Evolutionary conservation across 1,284 basidiomycete species (phyloP), one percentile per base, ranked within the genome.

Genomic region (Ganoderma resinaceum): DNA sequence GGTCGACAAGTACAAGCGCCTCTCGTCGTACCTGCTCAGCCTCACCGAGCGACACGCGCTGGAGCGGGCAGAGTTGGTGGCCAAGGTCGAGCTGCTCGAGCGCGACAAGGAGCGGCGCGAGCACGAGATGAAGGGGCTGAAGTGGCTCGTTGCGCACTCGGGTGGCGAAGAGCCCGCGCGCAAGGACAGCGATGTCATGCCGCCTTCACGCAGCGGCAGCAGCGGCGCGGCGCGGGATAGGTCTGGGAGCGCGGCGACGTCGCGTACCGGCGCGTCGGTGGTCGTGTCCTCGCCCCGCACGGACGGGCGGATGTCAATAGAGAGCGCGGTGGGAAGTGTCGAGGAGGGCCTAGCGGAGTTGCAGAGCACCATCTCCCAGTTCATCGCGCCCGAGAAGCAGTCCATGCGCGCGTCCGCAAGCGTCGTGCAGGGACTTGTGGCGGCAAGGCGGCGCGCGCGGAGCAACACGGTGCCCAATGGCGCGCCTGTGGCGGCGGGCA

Each of bases 121-220:
- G 71, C 76, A 80, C 66, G 86, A 86, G 75, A 82, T 87, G 60
- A 82, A 82, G 63, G 85, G 86, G 23, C 76, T 86, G 49, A 80
- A 82, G 40, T 86, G 83, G 82, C 80, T 86, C 23, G 80, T 86
- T 60, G 79, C 62, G 66, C 81, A 86, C 69, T 70, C 76, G 31
- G 70, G 61, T 49, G 58, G 38, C 52, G 62, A 20, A 33, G 62
- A n/a, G 49, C 69, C 71, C 1, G 63, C 68, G 31, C 64, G 71
- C 7, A 66, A 70, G 62, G 70, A 69, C 33, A 71, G 70, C 70
- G 53, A 55, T 14, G 68, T 70, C 3, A 59, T 72, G 8, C 65
- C 69, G 9, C 14, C 58, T 11, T n/a, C 59, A 29, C 43, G n/a
- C 9, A 46, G 20, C 12, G 40, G 40, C 12, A 40, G 20, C 20